Percentiles rank a stretch among this genome's conserved stretches.
These are phyloP conservation scores for Komagataea norvegica DNA, from an alignment of 1,139 yeast species.

Conservation along the genomic window DNA sequence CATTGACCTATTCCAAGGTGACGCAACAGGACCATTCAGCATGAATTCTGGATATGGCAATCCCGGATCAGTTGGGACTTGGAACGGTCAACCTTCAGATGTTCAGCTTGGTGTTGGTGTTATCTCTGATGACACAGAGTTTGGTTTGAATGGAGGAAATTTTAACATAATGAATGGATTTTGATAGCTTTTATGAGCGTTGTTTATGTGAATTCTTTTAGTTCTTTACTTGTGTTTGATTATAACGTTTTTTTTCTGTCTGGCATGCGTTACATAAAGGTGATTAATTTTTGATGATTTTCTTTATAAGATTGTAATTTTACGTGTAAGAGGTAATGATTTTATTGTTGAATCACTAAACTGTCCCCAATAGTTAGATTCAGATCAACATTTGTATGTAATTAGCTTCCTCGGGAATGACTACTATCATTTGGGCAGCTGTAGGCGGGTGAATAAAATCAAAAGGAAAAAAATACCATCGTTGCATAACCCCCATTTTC, in stretches of 20 bases:
- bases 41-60: conserved; percentile 2
- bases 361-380: too few species aligned
- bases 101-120: conserved; percentile 1
- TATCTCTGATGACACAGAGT: conserved; percentile 8
- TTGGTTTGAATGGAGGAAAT: conserved; percentile 4
- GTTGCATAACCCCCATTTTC: too few species aligned
- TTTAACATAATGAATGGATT: conserved; percentile 13
- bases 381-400: too few species aligned
- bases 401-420: too few species aligned
- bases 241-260: not conserved
- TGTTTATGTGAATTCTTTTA: not conserved
- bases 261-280: not conserved
- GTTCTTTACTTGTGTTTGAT: not conserved
- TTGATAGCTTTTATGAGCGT: not conserved
- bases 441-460: too few species aligned
- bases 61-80: not conserved
- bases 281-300: not conserved
- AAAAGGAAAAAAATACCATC: too few species aligned
- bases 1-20: conserved; percentile 23
- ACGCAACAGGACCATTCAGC: conserved; percentile 8
- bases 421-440: too few species aligned
- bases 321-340: too few species aligned
- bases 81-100: not conserved
- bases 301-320: too few species aligned
- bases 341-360: too few species aligned